Percentiles rank a stretch among this genome's conserved stretches.
Evolutionary conservation across 2,329 filamentous ascomycete genomes (phyloP).

Genomic region (Fusarium odoratissimum): DNA sequence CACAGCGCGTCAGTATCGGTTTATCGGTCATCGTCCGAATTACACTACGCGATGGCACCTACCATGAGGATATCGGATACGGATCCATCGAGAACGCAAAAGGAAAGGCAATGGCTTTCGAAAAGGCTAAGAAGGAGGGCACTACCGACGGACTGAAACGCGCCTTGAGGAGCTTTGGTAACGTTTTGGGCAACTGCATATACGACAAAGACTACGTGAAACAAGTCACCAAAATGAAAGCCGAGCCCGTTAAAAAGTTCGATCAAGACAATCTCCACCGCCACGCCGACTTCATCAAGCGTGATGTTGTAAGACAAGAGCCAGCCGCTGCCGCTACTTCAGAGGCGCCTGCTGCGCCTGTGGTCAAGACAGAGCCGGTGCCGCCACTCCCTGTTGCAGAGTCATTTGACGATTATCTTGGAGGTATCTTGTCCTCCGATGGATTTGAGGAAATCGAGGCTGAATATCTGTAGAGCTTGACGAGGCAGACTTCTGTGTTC

Average conservation of each 20-base stretch:
- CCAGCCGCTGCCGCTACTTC: constrained; percentile 5
- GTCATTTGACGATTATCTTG: constrained; percentile 64
- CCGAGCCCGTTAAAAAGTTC: constrained; percentile 76
- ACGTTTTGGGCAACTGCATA: constrained; percentile 96
- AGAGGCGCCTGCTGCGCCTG: constrained; percentile 14
- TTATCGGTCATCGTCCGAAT: constrained; percentile 92
- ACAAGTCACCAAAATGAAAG: constrained; percentile 91
- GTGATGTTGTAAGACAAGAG: constrained; percentile 55
- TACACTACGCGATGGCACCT: constrained; percentile 92
- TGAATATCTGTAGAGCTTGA: constrained; percentile 71
- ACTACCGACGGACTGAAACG: constrained; percentile 95
- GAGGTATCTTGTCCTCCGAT: constrained; percentile 57
- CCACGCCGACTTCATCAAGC: constrained; percentile 79
- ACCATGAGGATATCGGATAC: constrained; percentile 97
- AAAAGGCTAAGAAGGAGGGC: constrained; percentile 98
- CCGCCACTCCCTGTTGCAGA: constrained; percentile 45
- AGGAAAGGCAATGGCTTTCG: constrained; percentile 93
- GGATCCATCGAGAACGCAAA: constrained; percentile 97
- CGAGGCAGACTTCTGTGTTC: constrained; percentile 79
- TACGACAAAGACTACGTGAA: constrained; percentile 96
- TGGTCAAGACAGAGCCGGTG: constrained; percentile 47
- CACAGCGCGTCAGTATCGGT: constrained; percentile 83
- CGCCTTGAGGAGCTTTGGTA: constrained; percentile 90
- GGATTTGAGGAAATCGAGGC: constrained; percentile 52
- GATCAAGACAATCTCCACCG: constrained; percentile 84